These are phyloP conservation scores for Pueraria montana DNA, from an alignment of 306 rosid genomes.

Conservation along the genomic window DNA sequence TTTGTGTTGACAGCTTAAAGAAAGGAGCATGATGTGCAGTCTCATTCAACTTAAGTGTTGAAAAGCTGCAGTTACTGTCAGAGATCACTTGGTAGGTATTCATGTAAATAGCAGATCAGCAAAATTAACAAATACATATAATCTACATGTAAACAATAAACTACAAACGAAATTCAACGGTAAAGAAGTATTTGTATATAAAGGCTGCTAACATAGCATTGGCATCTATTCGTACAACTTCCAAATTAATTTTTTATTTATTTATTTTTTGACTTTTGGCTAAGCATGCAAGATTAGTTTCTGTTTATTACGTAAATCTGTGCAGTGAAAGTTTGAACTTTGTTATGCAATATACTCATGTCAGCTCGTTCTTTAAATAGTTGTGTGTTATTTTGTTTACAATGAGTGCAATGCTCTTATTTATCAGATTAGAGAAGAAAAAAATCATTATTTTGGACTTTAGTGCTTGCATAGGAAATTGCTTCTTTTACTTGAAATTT, in stretches of 20 bases:
- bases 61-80: conserved; percentile 29
- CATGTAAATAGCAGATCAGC: conserved; percentile 24
- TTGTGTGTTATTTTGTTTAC: no score
- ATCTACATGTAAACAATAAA: background rate
- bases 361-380: no score
- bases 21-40: conserved; percentile 62
- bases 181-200: background rate
- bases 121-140: conserved; percentile 13
- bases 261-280: background rate
- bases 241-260: background rate
- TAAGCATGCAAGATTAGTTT: background rate
- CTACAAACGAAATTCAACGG: background rate
- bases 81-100: conserved; percentile 2
- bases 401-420: no score
- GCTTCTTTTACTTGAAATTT: no score
- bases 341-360: no score
- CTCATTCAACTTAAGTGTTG: conserved; percentile 58
- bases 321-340: no score
- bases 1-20: conserved; percentile 58
- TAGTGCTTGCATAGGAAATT: no score
- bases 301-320: no score
- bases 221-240: background rate
- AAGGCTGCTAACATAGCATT: background rate
- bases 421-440: no score
- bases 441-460: no score